phyloP scores from a whole-genome alignment of 2,329 filamentous ascomycete genomes.

The Sclerotinia trifoliorum region DNA sequence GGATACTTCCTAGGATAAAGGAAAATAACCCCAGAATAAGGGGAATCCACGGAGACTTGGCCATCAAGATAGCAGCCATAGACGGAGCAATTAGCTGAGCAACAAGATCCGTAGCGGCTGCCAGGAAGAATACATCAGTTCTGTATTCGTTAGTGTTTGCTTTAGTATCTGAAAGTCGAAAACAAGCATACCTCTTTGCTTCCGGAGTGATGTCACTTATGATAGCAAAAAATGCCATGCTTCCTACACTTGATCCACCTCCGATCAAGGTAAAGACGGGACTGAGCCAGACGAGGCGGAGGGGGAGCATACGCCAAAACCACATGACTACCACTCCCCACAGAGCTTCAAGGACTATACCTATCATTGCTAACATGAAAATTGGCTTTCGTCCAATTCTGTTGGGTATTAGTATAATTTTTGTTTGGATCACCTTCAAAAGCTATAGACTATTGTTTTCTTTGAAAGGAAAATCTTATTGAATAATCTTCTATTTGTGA shows the following conservation, averaged over 20 bases:
- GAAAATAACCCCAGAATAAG: conserved; percentile 27
- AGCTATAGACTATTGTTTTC: no score
- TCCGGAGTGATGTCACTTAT: conserved; percentile 42
- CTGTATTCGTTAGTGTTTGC: conserved; percentile 31
- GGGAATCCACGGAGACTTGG: conserved; percentile 33
- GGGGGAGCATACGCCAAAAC: conserved; percentile 40
- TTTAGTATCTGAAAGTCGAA: not conserved
- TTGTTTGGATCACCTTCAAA: no score
- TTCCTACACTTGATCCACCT: conserved; percentile 41
- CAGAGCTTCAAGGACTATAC: conserved; percentile 36
- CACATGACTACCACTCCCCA: conserved; percentile 40
- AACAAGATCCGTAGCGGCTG: conserved; percentile 36
- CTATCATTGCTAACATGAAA: conserved; percentile 38
- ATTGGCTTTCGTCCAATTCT: conserved; percentile 42
- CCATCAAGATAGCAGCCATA: conserved; percentile 42
- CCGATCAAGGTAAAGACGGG: conserved; percentile 40
- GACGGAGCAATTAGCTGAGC: conserved; percentile 43
- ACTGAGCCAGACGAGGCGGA: conserved; percentile 40
- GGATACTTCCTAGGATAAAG: conserved; percentile 25
- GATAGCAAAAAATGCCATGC: conserved; percentile 41
- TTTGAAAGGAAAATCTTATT: not conserved
- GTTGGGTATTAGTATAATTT: conserved; percentile 18
- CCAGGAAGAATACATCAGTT: conserved; percentile 41
- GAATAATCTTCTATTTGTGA: not conserved
- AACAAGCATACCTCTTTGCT: conserved; percentile 38